Conservation (phyloP, 78 protist genomes). For the Corallochytrium limacisporum region DNA sequence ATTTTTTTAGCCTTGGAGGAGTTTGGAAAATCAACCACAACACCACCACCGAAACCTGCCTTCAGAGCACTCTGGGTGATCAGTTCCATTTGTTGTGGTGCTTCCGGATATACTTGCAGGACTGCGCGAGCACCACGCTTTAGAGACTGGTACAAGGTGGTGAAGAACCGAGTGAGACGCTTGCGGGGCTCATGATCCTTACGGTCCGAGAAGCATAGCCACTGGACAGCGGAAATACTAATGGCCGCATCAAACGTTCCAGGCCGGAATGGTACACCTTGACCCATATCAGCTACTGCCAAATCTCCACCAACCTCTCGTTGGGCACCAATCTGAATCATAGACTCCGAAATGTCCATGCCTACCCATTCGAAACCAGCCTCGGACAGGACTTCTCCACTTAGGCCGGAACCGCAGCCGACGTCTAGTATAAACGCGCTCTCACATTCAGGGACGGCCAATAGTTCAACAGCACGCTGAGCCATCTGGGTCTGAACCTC, state of each 20-base stretch:
- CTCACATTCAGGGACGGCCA: conserved; percentile 35
- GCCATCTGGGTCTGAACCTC: conserved; percentile 78
- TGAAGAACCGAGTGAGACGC: conserved; percentile 69
- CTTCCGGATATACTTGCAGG: conserved; percentile 83
- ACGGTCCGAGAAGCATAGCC: conserved; percentile 86
- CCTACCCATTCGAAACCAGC: conserved; percentile 85
- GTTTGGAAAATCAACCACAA: conserved; percentile 89
- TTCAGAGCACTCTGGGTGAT: conserved; percentile 59
- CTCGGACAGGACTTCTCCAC: conserved; percentile 47
- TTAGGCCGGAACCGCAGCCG: conserved; percentile 68
- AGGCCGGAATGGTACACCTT: conserved; percentile 66
- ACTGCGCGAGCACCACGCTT: conserved; percentile 56
- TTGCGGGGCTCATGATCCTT: conserved; percentile 47
- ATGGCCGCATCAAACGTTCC: conserved; percentile 79
- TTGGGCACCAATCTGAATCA: background rate
- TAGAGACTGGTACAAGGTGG: conserved; percentile 51
- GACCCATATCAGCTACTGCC: conserved; percentile 71
- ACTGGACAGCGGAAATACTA: conserved; percentile 73
- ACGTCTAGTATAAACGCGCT: conserved; percentile 67
- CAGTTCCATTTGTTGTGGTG: conserved; percentile 62
- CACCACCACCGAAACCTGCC: conserved; percentile 88
- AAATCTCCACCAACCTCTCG: conserved; percentile 50
- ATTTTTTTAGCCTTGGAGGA: conserved; percentile 79
- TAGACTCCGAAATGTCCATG: conserved; percentile 47
- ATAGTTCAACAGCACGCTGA: conserved; percentile 81